phyloP scores from a whole-genome alignment of 2,329 filamentous ascomycete species.

The Colletotrichum karsti region DNA sequence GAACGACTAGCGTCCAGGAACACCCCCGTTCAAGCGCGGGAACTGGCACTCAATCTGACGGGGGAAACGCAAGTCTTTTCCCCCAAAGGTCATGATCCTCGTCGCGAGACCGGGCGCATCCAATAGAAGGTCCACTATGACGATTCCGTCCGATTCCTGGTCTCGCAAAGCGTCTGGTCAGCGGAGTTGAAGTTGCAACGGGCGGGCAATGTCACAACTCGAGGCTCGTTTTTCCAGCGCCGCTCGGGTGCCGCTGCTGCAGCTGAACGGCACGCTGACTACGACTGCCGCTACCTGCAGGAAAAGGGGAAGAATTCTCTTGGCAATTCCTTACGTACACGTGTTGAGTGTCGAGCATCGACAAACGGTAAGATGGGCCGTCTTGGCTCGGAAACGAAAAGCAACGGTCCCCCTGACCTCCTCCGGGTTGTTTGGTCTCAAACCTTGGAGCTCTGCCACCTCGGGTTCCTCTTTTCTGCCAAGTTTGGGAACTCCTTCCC shows the following conservation, averaged over 20 bases:
- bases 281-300: not conserved
- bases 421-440: not conserved
- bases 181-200: conserved; percentile 1
- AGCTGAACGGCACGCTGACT: not conserved
- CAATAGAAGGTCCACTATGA: conserved; percentile 8
- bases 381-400: not conserved
- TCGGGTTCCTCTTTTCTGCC: conserved; percentile 14
- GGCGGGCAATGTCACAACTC: not conserved
- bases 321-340: conserved; percentile 20
- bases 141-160: conserved; percentile 12
- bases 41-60: conserved; percentile 7
- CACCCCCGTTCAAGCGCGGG: not conserved
- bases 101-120: not conserved
- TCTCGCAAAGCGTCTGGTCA: conserved; percentile 7
- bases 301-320: not conserved
- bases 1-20: conserved; percentile 8
- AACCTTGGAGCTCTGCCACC: not conserved
- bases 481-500: not conserved
- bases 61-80: not conserved
- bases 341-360: not conserved
- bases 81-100: not conserved
- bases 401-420: not conserved
- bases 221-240: not conserved
- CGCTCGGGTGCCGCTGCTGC: not conserved
- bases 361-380: not conserved